phyloP scores from a whole-genome alignment of 768 basidiomycete genomes.

The Coprinopsis marcescibilis region DNA sequence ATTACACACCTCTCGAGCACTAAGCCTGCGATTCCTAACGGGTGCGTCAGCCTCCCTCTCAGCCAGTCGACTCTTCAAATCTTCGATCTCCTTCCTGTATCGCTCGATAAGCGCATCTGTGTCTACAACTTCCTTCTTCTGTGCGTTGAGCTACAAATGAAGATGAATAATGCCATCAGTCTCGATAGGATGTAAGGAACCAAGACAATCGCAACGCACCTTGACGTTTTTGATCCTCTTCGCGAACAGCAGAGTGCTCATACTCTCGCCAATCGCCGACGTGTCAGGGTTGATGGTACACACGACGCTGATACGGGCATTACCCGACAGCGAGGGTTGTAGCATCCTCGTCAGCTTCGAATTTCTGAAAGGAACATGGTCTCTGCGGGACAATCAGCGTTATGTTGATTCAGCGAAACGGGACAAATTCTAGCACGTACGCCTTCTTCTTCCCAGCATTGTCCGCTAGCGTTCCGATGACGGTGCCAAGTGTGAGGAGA shows the following conservation, averaged over 20 bases:
- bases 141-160: constrained; percentile 57
- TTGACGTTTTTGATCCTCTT: constrained; percentile 88
- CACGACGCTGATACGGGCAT: constrained; percentile 93
- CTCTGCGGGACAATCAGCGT: constrained; percentile 42
- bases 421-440: too few species aligned
- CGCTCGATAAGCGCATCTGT: constrained; percentile 91
- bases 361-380: constrained; percentile 93
- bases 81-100: constrained; percentile 92
- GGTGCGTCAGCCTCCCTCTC: constrained; percentile 66
- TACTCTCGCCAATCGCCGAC: constrained; percentile 74
- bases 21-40: constrained; percentile 41
- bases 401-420: too few species aligned
- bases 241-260: constrained; percentile 87
- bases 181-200: neutral
- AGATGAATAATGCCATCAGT: neutral
- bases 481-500: constrained; percentile 85
- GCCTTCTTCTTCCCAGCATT: constrained; percentile 72
- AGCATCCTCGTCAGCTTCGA: constrained; percentile 92
- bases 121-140: constrained; percentile 91
- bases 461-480: constrained; percentile 89
- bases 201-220: constrained; percentile 29
- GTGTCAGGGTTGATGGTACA: constrained; percentile 91
- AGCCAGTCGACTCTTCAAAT: constrained; percentile 66
- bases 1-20: constrained; percentile 41
- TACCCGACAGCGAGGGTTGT: constrained; percentile 91